Percentiles rank a stretch among this genome's conserved stretches.
Conservation (phyloP, 257 asterid genomes). For the Nicotiana obtusifolia region DNA sequence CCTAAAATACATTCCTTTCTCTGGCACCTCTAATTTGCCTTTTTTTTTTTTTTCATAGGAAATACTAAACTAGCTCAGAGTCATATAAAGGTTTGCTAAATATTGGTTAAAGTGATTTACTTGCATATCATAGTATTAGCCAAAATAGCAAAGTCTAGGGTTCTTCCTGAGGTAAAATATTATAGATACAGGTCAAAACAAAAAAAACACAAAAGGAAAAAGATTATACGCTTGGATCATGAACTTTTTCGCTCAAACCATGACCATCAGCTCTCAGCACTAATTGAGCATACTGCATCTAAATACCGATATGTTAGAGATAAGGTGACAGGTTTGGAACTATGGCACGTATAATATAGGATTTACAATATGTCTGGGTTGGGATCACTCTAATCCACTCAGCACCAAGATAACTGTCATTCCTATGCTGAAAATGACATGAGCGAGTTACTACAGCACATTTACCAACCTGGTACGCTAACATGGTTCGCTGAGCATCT, state of each 20-base stretch:
- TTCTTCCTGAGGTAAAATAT: not conserved
- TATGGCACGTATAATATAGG: not conserved
- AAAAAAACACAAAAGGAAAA: not conserved
- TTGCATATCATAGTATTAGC: not conserved
- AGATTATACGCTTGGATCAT: not conserved
- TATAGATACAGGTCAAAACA: not conserved
- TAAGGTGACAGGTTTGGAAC: not conserved
- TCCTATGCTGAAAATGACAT: not conserved
- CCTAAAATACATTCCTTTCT: not conserved
- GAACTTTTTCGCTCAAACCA: not conserved
- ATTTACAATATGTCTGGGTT: not conserved
- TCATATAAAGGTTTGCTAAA: not conserved
- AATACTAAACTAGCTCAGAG: not conserved
- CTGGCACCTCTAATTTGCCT: not conserved
- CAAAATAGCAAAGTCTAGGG: not conserved
- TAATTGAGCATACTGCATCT: not conserved
- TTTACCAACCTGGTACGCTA: conserved; percentile 73
- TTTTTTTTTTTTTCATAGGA: not conserved
- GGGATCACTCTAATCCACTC: not conserved
- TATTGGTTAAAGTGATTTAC: not conserved
- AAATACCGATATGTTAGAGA: not conserved
- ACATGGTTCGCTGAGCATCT: conserved; percentile 98
- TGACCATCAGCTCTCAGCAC: not conserved
- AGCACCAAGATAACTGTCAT: not conserved
- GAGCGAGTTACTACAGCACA: not conserved